phyloP scores from a whole-genome alignment of 75 land plant genomes.

The Pinus albicaulis region DNA sequence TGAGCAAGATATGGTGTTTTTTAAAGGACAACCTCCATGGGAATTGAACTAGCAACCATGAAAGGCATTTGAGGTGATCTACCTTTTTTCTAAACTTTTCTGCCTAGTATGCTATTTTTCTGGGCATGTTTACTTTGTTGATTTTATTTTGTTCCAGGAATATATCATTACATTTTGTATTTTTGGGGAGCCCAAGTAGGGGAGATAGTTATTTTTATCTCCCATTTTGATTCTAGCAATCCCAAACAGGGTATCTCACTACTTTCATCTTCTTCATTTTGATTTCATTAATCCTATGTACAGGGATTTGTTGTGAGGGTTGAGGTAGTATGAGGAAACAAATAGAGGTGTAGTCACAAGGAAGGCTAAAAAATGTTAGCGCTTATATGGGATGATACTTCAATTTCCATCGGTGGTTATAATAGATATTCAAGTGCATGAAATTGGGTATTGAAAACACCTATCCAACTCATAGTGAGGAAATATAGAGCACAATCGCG shows the following conservation, averaged over 20 bases:
- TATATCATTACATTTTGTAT: background rate
- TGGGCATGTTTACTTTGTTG: background rate
- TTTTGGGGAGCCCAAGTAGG: background rate
- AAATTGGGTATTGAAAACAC: background rate
- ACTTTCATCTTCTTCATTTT: no score
- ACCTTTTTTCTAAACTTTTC: background rate
- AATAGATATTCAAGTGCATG: background rate
- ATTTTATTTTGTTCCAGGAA: background rate
- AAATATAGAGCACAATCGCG: no score
- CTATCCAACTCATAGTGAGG: no score
- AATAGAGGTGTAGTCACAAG: background rate
- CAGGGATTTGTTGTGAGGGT: no score
- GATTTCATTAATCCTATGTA: no score
- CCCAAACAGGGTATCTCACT: background rate
- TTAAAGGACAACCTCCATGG: background rate
- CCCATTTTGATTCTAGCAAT: no score
- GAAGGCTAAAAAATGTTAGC: background rate
- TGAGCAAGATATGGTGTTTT: no score
- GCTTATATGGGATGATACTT: background rate
- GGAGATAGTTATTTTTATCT: background rate
- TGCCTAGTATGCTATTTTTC: background rate
- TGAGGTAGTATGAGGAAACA: no score
- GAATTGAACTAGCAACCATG: background rate
- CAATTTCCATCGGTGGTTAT: no score
- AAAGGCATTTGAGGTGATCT: no score